Conservation (phyloP, 1,284 basidiomycete species). For the Boletus smithii region DNA sequence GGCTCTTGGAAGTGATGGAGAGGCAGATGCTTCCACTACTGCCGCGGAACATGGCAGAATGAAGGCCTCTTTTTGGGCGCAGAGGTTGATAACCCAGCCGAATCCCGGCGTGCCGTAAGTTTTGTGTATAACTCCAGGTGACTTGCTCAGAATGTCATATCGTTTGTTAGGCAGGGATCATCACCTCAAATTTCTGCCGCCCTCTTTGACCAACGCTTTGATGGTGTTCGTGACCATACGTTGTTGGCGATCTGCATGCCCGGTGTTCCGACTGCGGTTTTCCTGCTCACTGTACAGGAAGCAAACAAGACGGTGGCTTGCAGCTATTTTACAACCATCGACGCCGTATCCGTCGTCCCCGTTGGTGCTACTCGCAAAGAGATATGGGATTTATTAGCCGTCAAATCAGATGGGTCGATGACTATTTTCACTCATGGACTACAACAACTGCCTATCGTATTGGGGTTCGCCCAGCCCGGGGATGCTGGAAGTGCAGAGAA, state of each 20-base stretch:
- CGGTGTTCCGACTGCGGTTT: constrained; percentile 46
- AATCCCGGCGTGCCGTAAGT: constrained; percentile 54
- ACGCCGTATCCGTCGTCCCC: constrained; percentile 53
- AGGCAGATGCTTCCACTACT: constrained; percentile 38
- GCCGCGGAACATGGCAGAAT: constrained; percentile 57
- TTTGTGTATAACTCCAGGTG: background rate
- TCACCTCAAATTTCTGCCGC: constrained; percentile 47
- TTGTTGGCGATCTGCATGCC: constrained; percentile 61
- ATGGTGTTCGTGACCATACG: constrained; percentile 48
- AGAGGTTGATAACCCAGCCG: constrained; percentile 51
- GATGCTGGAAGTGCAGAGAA: constrained; percentile 14
- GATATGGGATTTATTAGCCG: constrained; percentile 66
- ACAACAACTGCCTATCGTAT: constrained; percentile 43
- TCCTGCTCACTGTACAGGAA: constrained; percentile 42
- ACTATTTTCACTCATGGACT: constrained; percentile 60
- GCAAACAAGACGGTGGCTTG: constrained; percentile 40
- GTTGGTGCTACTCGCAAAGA: constrained; percentile 59
- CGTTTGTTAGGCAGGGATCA: constrained; percentile 15
- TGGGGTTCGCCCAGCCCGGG: constrained; percentile 24
- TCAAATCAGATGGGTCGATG: constrained; percentile 52
- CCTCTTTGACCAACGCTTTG: constrained; percentile 65
- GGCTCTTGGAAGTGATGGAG: constrained; percentile 47
- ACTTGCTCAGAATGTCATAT: constrained; percentile 4
- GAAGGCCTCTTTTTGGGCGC: constrained; percentile 68
- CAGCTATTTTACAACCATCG: constrained; percentile 37